Evolutionary conservation across 2,329 filamentous ascomycete genomes (phyloP).

Genomic region (Ramularia endophylla): DNA sequence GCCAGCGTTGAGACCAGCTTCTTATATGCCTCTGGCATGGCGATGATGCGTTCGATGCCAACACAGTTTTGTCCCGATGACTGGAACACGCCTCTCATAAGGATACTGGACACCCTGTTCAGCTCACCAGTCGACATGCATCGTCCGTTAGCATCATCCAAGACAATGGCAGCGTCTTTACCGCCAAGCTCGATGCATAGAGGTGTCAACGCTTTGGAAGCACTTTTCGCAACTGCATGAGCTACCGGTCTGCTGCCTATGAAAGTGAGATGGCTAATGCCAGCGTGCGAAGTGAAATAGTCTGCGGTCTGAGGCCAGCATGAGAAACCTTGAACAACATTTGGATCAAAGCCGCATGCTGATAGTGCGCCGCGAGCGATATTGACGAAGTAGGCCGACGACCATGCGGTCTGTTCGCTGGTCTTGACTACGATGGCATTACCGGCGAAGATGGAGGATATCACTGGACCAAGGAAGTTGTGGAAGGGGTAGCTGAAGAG

Average conservation of each 20-base stretch:
- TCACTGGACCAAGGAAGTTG: constrained; percentile 86
- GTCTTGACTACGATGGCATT: constrained; percentile 92
- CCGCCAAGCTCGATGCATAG: constrained; percentile 88
- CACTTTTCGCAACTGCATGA: constrained; percentile 78
- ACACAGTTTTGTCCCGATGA: constrained; percentile 97
- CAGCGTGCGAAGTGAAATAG: constrained; percentile 77
- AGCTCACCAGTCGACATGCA: constrained; percentile 50
- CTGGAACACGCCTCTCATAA: constrained; percentile 91
- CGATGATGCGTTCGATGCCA: constrained; percentile 89
- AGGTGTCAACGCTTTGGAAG: constrained; percentile 79
- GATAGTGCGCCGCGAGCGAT: constrained; percentile 73
- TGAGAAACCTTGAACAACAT: constrained; percentile 75
- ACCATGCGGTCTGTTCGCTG: constrained; percentile 95
- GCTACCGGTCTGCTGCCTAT: constrained; percentile 87
- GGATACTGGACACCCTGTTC: constrained; percentile 67
- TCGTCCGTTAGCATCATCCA: constrained; percentile 62
- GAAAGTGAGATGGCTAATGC: constrained; percentile 86
- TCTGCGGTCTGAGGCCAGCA: constrained; percentile 83
- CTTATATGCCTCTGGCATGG: constrained; percentile 69
- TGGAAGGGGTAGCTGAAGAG: constrained; percentile 56
- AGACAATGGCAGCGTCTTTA: constrained; percentile 85
- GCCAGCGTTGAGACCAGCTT: constrained; percentile 64
- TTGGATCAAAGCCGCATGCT: constrained; percentile 74
- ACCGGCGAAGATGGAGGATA: constrained; percentile 83
- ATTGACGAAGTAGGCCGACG: constrained; percentile 70